A percentile compares a stretch with the other conserved stretches of the same genome.
These are phyloP conservation scores for Papilionanthe hybrid DNA, from an alignment of 116 monocot species.

Conservation along the genomic window DNA sequence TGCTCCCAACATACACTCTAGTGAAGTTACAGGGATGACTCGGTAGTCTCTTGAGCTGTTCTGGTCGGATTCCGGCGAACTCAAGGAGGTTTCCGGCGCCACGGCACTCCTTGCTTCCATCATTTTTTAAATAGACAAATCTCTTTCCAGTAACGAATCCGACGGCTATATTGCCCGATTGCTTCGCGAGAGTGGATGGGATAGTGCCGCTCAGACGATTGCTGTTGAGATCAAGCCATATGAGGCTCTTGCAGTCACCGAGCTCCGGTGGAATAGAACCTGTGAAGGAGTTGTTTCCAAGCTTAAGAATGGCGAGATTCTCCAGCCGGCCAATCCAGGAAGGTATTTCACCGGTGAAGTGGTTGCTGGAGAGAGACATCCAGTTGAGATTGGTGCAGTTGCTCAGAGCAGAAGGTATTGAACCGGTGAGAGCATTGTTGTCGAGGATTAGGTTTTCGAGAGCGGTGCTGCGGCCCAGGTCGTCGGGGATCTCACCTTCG, in stretches of 20 bases:
- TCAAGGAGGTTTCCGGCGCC: constrained; percentile 74
- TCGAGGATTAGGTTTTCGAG: constrained; percentile 50
- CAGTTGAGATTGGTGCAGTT: constrained; percentile 44
- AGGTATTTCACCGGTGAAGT: constrained; percentile 46
- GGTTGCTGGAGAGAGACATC: constrained; percentile 48
- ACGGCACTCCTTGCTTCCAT: constrained; percentile 61
- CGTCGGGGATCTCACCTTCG: constrained; percentile 39
- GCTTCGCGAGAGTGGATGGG: constrained; percentile 46
- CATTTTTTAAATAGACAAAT: constrained; percentile 62
- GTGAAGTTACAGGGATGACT: constrained; percentile 65
- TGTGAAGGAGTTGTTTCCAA: constrained; percentile 54
- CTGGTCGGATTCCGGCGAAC: constrained; percentile 75
- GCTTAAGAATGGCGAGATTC: constrained; percentile 51
- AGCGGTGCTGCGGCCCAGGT: constrained; percentile 13
- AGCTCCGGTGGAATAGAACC: constrained; percentile 48
- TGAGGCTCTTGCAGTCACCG: constrained; percentile 58
- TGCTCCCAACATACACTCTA: constrained; percentile 58
- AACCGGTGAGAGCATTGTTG: constrained; percentile 41
- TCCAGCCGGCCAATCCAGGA: constrained; percentile 32
- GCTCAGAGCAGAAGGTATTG: constrained; percentile 24
- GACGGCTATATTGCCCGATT: constrained; percentile 70
- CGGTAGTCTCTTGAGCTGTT: constrained; percentile 52
- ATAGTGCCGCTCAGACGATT: constrained; percentile 60
- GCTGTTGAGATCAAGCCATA: constrained; percentile 82
- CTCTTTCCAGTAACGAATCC: constrained; percentile 64